These are phyloP conservation scores for Flaveria ramosissima DNA, from an alignment of 129 eudicot species.

Conservation along the genomic window DNA sequence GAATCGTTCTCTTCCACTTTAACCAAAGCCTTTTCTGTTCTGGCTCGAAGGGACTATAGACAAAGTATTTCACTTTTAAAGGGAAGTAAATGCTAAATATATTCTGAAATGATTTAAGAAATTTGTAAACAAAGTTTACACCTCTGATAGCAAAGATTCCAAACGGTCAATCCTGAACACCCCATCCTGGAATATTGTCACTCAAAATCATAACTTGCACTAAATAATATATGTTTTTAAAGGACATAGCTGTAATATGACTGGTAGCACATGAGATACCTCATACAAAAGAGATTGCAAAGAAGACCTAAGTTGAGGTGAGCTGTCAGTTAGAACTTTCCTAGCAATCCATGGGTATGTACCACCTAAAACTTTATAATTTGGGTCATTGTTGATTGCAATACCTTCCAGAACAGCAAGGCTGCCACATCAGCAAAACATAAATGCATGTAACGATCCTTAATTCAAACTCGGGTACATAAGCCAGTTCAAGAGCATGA, in stretches of 20 bases:
- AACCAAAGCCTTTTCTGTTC: conserved; percentile 60
- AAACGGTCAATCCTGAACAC: conserved; percentile 92
- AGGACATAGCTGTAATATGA: background rate
- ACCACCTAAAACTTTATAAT: conserved; percentile 95
- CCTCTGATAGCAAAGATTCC: conserved; percentile 88
- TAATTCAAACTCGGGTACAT: conserved; percentile 3
- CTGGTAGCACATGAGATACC: conserved; percentile 45
- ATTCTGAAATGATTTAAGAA: background rate
- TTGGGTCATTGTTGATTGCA: conserved; percentile 75
- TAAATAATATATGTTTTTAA: background rate
- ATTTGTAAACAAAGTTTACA: conserved; percentile 31
- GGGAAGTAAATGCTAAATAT: conserved; percentile 10
- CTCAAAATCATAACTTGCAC: conserved; percentile 7
- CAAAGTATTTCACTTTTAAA: conserved; percentile 33
- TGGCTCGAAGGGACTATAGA: conserved; percentile 83
- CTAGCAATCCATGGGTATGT: conserved; percentile 99
- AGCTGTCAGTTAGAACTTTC: conserved; percentile 83
- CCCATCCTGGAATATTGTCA: conserved; percentile 54
- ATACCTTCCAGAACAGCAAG: conserved; percentile 98
- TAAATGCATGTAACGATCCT: background rate
- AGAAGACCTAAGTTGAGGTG: conserved; percentile 84
- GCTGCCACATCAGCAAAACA: conserved; percentile 47
- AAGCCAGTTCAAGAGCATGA: conserved; percentile 8
- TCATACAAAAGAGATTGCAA: conserved; percentile 79
- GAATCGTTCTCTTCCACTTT: conserved; percentile 52